A percentile compares a stretch with the other conserved stretches of the same genome.
phyloP scores from a whole-genome alignment of 352 stramenopile genomes.

The Phytophthora chlamydospora region DNA sequence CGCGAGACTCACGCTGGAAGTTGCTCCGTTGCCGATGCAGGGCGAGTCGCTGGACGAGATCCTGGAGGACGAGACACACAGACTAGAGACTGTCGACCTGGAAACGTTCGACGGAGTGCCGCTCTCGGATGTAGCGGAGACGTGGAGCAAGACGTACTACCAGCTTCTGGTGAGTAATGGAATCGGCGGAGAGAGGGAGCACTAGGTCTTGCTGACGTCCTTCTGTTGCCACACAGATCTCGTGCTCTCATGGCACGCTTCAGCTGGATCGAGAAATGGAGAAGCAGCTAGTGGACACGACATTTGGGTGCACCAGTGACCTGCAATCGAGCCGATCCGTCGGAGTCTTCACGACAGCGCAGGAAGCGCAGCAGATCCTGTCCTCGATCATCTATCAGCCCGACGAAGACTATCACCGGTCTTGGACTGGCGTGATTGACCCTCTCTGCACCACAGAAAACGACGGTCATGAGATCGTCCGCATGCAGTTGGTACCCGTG shows the following conservation, averaged over 20 bases:
- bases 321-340: constrained; percentile 10
- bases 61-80: constrained; percentile 19
- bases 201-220: background rate
- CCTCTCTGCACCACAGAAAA: constrained; percentile 6
- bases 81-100: constrained; percentile 11
- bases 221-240: constrained; percentile 23
- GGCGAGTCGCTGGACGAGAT: constrained; percentile 29
- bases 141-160: constrained; percentile 17
- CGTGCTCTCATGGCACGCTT: constrained; percentile 31
- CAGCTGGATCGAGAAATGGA: constrained; percentile 12
- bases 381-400: constrained; percentile 36
- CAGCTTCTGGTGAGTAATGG: constrained; percentile 21
- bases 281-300: constrained; percentile 26
- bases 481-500: constrained; percentile 20
- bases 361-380: constrained; percentile 36
- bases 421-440: constrained; percentile 23
- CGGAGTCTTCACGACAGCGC: constrained; percentile 26
- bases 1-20: no score
- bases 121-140: background rate
- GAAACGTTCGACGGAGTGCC: constrained; percentile 15
- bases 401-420: constrained; percentile 24
- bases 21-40: constrained; percentile 12
- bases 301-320: constrained; percentile 20
- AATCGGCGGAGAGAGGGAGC: no score
- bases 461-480: constrained; percentile 19